Conservation (phyloP, 2,329 filamentous ascomycete genomes). For the Pestalotiopsis sp. region DNA sequence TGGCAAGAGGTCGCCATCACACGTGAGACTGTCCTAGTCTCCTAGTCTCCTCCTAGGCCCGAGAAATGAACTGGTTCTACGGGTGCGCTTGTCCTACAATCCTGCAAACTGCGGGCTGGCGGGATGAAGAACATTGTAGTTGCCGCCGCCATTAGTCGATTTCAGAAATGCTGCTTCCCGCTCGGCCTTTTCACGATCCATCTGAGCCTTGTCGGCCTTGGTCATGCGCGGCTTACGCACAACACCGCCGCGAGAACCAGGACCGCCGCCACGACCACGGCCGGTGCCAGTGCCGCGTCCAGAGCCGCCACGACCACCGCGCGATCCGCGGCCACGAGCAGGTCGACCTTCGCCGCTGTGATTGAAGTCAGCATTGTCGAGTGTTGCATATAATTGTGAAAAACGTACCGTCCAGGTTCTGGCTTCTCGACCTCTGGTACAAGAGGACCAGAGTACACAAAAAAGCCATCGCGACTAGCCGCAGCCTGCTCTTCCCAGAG, state of each 20-base stretch:
- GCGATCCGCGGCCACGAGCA: conserved; percentile 63
- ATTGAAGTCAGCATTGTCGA: conserved; percentile 33
- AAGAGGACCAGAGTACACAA: conserved; percentile 93
- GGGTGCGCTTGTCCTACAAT: conserved; percentile 18
- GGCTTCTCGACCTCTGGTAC: conserved; percentile 84
- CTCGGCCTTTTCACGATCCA: conserved; percentile 80
- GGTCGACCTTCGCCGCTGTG: conserved; percentile 71
- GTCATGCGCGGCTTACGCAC: conserved; percentile 83
- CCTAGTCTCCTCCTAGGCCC: not conserved
- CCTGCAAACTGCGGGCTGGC: conserved; percentile 34
- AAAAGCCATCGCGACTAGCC: conserved; percentile 94
- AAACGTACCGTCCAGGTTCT: conserved; percentile 49
- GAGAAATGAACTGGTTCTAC: not conserved
- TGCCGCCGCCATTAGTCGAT: conserved; percentile 23
- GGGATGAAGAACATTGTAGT: conserved; percentile 33
- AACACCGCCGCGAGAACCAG: conserved; percentile 74
- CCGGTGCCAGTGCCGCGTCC: conserved; percentile 65
- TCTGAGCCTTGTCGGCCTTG: conserved; percentile 80
- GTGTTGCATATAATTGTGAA: not conserved
- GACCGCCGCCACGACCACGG: conserved; percentile 52
- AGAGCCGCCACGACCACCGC: conserved; percentile 49
- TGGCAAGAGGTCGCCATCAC: not conserved
- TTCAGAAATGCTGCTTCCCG: conserved; percentile 52
- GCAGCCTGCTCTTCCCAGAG: conserved; percentile 95
- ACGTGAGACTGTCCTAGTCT: not conserved